These are phyloP conservation scores for Alternaria ventricosa DNA, from an alignment of 2,329 filamentous ascomycete genomes.

Conservation along the genomic window DNA sequence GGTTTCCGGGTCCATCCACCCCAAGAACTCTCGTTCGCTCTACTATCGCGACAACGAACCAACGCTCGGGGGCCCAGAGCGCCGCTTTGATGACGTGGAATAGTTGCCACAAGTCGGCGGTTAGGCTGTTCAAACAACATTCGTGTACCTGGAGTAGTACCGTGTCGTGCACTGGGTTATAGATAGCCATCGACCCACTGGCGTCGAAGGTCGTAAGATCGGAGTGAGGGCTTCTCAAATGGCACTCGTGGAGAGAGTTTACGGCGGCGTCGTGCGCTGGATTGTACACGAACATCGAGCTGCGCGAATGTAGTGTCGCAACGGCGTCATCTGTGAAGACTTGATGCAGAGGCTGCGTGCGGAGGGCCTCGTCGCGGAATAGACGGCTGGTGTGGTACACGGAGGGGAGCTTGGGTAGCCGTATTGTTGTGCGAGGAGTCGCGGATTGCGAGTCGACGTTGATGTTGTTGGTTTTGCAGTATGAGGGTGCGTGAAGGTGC, in stretches of 20 bases:
- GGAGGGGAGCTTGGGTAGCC: not conserved
- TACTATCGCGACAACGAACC: not conserved
- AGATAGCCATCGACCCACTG: not conserved
- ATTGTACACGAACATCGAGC: not conserved
- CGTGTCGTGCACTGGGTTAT: not conserved
- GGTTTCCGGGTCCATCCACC: accelerated
- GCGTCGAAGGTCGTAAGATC: no score
- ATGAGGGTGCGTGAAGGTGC: not conserved
- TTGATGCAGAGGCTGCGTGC: not conserved
- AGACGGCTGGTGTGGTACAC: not conserved
- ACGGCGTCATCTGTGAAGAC: accelerated
- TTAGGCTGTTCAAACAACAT: not conserved
- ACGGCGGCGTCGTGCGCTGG: not conserved
- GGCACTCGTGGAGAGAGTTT: no score
- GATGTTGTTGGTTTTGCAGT: not conserved
- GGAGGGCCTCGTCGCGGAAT: not conserved
- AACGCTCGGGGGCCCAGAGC: not conserved
- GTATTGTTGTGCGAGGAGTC: not conserved
- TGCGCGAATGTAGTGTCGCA: not conserved
- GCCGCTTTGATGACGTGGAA: not conserved
- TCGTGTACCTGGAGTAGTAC: not conserved
- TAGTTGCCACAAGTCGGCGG: not conserved
- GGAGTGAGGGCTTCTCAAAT: no score
- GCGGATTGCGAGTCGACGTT: accelerated
- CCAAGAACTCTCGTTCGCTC: not conserved